A percentile compares a stretch with the other conserved stretches of the same genome.
Conservation (phyloP, 2,329 filamentous ascomycete species). For the Aspergillus flavus region DNA sequence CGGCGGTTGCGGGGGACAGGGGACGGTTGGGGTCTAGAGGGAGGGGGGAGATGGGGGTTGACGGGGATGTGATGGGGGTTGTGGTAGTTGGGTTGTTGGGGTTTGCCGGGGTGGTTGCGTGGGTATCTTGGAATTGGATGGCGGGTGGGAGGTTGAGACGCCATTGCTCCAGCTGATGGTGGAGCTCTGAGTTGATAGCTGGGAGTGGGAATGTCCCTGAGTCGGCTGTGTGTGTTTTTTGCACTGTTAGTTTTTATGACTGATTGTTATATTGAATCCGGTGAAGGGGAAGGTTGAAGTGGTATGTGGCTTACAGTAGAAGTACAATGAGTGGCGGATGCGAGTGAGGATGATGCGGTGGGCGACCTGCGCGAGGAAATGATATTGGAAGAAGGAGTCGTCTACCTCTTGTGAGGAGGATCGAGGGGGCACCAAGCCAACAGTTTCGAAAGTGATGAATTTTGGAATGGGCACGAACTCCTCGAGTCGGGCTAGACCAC, state of each 20-base stretch:
- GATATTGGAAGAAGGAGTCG: constrained; percentile 59
- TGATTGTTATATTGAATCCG: neutral
- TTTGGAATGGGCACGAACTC: constrained; percentile 57
- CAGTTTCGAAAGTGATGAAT: constrained; percentile 50
- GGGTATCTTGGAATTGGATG: constrained; percentile 48
- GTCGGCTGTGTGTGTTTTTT: constrained; percentile 33
- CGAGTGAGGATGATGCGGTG: constrained; percentile 59
- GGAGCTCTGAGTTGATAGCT: constrained; percentile 54
- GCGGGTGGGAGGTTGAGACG: constrained; percentile 52
- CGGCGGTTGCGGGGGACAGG: constrained; percentile 36
- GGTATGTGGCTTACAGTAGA: constrained; percentile 41
- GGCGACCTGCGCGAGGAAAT: constrained; percentile 59
- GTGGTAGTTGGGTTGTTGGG: constrained; percentile 19
- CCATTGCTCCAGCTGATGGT: constrained; percentile 60
- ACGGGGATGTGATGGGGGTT: constrained; percentile 24
- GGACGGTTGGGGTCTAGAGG: constrained; percentile 25
- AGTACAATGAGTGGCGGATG: constrained; percentile 55
- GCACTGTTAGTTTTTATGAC: constrained; percentile 4
- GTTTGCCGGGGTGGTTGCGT: constrained; percentile 24
- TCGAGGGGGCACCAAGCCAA: constrained; percentile 35
- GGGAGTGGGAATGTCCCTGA: constrained; percentile 50
- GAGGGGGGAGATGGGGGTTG: constrained; percentile 22
- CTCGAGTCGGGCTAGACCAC: constrained; percentile 54
- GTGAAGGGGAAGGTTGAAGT: neutral
- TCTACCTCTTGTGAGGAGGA: constrained; percentile 46